Evolutionary conservation across 1,284 basidiomycete genomes (phyloP), one percentile per base, ranked within the genome.

Genomic region (Moniliella sp.): DNA sequence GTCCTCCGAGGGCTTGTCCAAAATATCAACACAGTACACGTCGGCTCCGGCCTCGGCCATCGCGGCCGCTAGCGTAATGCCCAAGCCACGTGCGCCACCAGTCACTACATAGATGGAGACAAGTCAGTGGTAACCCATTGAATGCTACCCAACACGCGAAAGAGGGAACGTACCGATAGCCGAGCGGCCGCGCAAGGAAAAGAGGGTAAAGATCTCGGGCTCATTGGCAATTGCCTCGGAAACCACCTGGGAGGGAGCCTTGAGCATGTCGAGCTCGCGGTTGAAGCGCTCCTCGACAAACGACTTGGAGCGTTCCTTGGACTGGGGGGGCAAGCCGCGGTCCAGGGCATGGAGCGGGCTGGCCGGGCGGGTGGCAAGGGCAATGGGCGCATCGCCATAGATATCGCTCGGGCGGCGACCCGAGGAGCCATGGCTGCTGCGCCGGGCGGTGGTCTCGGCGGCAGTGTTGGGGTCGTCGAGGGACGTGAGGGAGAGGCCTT

Each of bases 1-100:
- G 2, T 27, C n/a, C 15, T 29, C n/a, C 15, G 31, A 33, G n/a
- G 31, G 31, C 27, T 26, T 11, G 13, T 11, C n/a, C n/a, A 33
- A 17, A 27, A 33, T 33, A 17, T 33, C 31, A 16, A 25, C 29
- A 17, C 31, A 33, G 21, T 27, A 33, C 3, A 33, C 31, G 19
- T 33, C 21, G 4, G n/a, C 31, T 11, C 31, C 31, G 14, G 31
- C 2, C 15, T 33, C 31, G 15, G 29, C 25, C 12, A 26, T 11
- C 10, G 31, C 31, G 3, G 31, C 25, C 3, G 31, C 31, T 12
- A 33, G 16, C 4, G 31, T 33, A 12, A 33, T 11, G 13, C 31
- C 31, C 4, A 33, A 17, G 15, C 31, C 31, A 11, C 31, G 11
- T 3, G 31, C 31, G 5, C 31, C 31, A 2, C 31, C 31, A n/a